Evolutionary conservation across 2,329 filamentous ascomycete species (phyloP).

Genomic region (Stemphylium lycopersici): DNA sequence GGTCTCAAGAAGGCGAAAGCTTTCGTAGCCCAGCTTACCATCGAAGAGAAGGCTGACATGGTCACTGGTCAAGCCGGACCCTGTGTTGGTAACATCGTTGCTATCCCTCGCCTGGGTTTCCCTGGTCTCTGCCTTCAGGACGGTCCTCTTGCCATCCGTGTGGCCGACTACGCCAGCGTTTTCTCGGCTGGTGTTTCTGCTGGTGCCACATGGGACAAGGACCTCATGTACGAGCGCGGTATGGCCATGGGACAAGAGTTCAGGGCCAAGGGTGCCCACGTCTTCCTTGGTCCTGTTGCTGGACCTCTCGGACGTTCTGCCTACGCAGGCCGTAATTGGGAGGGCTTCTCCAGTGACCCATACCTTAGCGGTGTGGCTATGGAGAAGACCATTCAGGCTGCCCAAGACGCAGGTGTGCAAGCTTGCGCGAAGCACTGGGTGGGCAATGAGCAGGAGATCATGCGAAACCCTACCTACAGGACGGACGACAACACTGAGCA

Average conservation of each 20-base stretch:
- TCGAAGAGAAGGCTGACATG: slow-evolving; percentile 45
- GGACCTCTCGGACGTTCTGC: slow-evolving; percentile 53
- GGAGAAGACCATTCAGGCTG: slow-evolving; percentile 48
- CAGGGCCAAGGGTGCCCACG: slow-evolving; percentile 47
- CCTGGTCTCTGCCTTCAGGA: slow-evolving; percentile 51
- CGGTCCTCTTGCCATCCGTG: slow-evolving; percentile 46
- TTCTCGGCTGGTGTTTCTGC: slow-evolving; percentile 51
- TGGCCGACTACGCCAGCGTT: slow-evolving; percentile 45
- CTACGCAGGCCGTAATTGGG: slow-evolving; percentile 54
- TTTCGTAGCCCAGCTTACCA: slow-evolving; percentile 38
- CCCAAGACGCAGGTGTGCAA: slow-evolving; percentile 52
- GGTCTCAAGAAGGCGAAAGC: slow-evolving; percentile 42
- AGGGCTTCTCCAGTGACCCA: slow-evolving; percentile 53
- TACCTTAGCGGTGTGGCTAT: slow-evolving; percentile 52
- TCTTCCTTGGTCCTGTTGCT: slow-evolving; percentile 58
- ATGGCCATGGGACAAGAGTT: slow-evolving; percentile 47
- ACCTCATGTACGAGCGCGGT: slow-evolving; percentile 47
- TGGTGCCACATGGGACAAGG: slow-evolving; percentile 48
- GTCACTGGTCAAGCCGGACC: slow-evolving; percentile 49
- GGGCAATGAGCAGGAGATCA: slow-evolving; percentile 66
- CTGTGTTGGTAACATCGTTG: slow-evolving; percentile 62
- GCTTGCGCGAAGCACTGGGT: slow-evolving; percentile 61
- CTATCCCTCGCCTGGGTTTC: slow-evolving; percentile 48
- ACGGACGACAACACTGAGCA: slow-evolving; percentile 59
- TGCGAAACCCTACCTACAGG: slow-evolving; percentile 51